Percentiles rank a stretch among this genome's conserved stretches.
These are phyloP conservation scores for Argentina anserina DNA, from an alignment of 306 rosid genomes.

Conservation along the genomic window DNA sequence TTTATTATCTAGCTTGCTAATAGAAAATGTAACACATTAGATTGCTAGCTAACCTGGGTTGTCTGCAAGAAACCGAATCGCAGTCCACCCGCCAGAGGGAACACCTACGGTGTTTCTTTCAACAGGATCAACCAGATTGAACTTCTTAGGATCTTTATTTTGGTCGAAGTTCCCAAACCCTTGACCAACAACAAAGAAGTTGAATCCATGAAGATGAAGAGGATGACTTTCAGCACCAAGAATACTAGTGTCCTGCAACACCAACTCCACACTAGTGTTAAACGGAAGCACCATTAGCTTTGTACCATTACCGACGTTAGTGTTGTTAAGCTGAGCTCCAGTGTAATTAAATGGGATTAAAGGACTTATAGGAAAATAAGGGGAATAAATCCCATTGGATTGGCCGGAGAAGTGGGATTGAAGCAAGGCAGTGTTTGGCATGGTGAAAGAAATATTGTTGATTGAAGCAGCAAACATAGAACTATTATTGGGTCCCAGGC, in stretches of 20 bases:
- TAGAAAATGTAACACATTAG: not conserved
- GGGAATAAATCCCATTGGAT: constrained; percentile 38
- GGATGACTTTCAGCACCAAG: constrained; percentile 62
- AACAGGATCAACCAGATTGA: constrained; percentile 54
- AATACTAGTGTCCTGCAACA: constrained; percentile 58
- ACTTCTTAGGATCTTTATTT: constrained; percentile 41
- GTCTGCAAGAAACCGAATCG: constrained; percentile 56
- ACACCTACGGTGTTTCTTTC: constrained; percentile 58
- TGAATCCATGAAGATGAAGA: constrained; percentile 65
- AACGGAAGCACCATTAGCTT: constrained; percentile 51
- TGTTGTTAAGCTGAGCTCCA: constrained; percentile 52
- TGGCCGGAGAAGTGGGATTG: constrained; percentile 52
- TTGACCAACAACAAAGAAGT: constrained; percentile 64
- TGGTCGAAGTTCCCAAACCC: constrained; percentile 64
- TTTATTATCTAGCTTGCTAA: not conserved
- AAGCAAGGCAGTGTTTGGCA: constrained; percentile 53
- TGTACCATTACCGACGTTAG: constrained; percentile 58
- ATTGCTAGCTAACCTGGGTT: constrained; percentile 51
- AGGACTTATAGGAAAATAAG: constrained; percentile 40
- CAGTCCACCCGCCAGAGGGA: constrained; percentile 72
- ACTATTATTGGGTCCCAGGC: constrained; percentile 67
- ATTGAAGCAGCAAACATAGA: constrained; percentile 69
- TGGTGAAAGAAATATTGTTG: constrained; percentile 51
- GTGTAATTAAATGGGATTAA: constrained; percentile 48
- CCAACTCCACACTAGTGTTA: constrained; percentile 54